Evolutionary conservation across 257 asterid species (phyloP).

Genomic region (Solanum commersonii): DNA sequence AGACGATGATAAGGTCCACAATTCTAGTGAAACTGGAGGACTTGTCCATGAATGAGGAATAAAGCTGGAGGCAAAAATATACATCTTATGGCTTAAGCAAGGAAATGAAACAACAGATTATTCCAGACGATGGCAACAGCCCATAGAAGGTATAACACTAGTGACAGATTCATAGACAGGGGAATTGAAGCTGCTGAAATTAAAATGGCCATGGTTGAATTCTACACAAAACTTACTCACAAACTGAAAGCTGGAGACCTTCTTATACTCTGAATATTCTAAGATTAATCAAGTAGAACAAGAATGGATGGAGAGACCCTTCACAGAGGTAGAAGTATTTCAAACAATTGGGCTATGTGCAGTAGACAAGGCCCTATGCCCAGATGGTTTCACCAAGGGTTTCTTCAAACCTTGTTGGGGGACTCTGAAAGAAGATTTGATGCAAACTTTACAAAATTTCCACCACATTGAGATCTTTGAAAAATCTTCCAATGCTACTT

Average conservation of each 20-base stretch:
- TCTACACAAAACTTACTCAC: background rate
- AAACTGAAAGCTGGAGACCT: background rate
- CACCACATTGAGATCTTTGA: background rate
- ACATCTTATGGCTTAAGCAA: background rate
- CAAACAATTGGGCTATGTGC: background rate
- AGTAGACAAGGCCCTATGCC: background rate
- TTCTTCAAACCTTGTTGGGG: background rate
- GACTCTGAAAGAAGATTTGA: background rate
- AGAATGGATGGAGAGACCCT: background rate
- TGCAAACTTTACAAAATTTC: background rate
- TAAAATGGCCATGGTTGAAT: background rate
- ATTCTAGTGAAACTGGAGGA: background rate
- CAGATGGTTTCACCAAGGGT: background rate
- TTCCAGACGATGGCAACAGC: background rate
- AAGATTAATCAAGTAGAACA: background rate
- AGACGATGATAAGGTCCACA: background rate
- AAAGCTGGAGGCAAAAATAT: background rate
- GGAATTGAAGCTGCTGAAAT: background rate
- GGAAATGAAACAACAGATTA: background rate
- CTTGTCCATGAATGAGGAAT: background rate
- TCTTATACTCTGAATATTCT: background rate
- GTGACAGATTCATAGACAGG: background rate
- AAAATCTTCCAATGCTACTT: background rate
- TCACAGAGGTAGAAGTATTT: background rate
- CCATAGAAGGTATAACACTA: background rate